Conservation (phyloP, 257 asterid species). For the Mitragyna speciosa region DNA sequence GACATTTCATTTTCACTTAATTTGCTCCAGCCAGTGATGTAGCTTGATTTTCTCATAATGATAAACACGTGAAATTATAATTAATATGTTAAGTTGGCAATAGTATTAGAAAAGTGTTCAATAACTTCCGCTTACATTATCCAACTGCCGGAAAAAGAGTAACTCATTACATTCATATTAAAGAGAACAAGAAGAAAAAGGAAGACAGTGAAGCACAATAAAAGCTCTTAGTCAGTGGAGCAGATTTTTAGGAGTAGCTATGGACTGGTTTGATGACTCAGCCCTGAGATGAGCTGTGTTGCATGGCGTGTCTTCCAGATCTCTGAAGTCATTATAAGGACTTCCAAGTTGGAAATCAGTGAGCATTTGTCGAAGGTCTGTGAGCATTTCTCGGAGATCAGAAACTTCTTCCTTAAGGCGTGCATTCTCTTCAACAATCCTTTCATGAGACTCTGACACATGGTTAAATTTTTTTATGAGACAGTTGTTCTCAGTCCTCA, state of each 20-base stretch:
- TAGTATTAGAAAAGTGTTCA: conserved; percentile 6
- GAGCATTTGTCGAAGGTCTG: conserved; percentile 63
- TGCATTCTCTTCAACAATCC: conserved; percentile 53
- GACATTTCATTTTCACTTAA: conserved; percentile 11
- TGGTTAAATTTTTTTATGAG: conserved; percentile 60
- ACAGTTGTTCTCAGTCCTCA: conserved; percentile 56
- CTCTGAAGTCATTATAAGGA: conserved; percentile 47
- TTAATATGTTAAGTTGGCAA: not conserved
- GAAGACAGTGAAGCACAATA: conserved; percentile 13
- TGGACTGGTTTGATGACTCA: conserved; percentile 51
- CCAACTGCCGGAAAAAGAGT: conserved; percentile 24
- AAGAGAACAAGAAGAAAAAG: conserved; percentile 31
- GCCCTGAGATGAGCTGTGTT: conserved; percentile 60
- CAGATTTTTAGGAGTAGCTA: conserved; percentile 38
- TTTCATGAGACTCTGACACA: conserved; percentile 57
- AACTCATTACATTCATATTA: conserved; percentile 33
- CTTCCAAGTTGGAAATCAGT: conserved; percentile 46
- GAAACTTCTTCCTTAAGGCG: conserved; percentile 67
- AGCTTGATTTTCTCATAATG: conserved; percentile 8
- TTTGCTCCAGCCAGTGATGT: conserved; percentile 6
- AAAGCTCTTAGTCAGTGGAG: conserved; percentile 39
- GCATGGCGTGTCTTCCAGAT: conserved; percentile 62
- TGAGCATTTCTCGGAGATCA: conserved; percentile 62
- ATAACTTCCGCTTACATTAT: conserved; percentile 12
- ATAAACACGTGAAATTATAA: not conserved